A percentile compares a stretch with the other conserved stretches of the same genome.
Evolutionary conservation across 1,284 basidiomycete genomes (phyloP).

Genomic region (Rhodotorula sp.): DNA sequence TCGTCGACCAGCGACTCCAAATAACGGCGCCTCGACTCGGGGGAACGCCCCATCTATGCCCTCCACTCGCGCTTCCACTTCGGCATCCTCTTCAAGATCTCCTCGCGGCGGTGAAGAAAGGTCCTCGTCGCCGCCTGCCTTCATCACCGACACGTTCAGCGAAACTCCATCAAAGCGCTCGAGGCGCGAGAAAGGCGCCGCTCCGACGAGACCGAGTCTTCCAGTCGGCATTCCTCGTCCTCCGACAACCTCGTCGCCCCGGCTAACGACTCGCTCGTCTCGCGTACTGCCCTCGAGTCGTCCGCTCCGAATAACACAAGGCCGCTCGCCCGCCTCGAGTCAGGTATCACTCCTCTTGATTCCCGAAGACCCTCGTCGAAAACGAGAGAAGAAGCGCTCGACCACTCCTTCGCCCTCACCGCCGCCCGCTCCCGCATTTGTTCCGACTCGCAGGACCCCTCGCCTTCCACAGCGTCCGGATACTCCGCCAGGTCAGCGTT

Average conservation of each 20-base stretch:
- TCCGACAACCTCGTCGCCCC: background rate
- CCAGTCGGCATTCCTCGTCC: constrained; percentile 16
- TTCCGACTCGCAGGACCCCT: too few species aligned
- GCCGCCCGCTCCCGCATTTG: background rate
- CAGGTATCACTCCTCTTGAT: background rate
- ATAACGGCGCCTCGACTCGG: too few species aligned
- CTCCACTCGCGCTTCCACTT: background rate
- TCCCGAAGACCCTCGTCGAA: too few species aligned
- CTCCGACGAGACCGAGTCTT: background rate
- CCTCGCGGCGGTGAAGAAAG: background rate
- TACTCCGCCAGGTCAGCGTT: background rate
- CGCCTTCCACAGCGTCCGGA: background rate
- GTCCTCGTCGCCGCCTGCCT: too few species aligned
- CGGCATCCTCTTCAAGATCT: background rate
- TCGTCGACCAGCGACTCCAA: background rate
- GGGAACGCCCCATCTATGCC: background rate
- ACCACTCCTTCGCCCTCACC: constrained; percentile 5
- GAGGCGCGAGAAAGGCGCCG: too few species aligned
- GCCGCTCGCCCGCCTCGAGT: background rate
- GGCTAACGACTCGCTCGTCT: background rate
- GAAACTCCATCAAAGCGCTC: too few species aligned
- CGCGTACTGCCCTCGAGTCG: background rate
- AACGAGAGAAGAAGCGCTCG: background rate
- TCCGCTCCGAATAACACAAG: background rate
- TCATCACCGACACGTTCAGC: too few species aligned